Base-by-base conservation (phyloP, 768 basidiomycete species). In the Collybia nuda region DNA sequence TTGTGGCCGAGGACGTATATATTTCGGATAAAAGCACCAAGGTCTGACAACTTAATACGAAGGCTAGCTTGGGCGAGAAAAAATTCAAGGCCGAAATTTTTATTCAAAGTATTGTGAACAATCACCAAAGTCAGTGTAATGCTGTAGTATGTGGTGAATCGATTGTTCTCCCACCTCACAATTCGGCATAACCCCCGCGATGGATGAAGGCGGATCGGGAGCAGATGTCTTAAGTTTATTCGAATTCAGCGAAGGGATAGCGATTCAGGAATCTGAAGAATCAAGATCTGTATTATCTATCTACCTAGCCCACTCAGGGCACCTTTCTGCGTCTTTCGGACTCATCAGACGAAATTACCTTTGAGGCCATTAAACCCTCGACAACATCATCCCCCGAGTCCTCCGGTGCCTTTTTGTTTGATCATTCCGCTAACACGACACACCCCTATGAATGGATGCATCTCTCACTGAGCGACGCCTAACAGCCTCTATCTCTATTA, bases 71-170 rank as follows among this genome's bases (percentile, higher is more conserved):
- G 1, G 82, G 83, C 1, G 77, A 78, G 61, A 82, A 85, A 56
- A 73, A 75, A 29, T 85, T 79, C 66, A 80, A 77, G 57, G 80
- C 84, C 8, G 81, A 79, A 18, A 80, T 85, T 56, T 85, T 85
- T 65, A 78, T 75, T 3, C 74, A 71, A 56, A 68, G 59, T 22
- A 58, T 85, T 9, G 70, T 72, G 4, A 66, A 70, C 43, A 69
- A 68, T 7, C 67, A 80, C 19, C 61, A 71, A 44, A 68, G 75
- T 28, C 64, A 67, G 44, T 67, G 73, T 55, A 67, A 79, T 21
- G 61, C 78, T 9, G 68, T 67, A 11, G 80, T 82, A 11, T 83
- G 70, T 50, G 82, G 81, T 78, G 26, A 50, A 73, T 63, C 5
- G 42, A 3, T 14, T 42, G 32, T 35, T 3, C 41, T 14, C 6